Conservation (phyloP, 2,329 filamentous ascomycete genomes). For the Periconia macrospinosa region DNA sequence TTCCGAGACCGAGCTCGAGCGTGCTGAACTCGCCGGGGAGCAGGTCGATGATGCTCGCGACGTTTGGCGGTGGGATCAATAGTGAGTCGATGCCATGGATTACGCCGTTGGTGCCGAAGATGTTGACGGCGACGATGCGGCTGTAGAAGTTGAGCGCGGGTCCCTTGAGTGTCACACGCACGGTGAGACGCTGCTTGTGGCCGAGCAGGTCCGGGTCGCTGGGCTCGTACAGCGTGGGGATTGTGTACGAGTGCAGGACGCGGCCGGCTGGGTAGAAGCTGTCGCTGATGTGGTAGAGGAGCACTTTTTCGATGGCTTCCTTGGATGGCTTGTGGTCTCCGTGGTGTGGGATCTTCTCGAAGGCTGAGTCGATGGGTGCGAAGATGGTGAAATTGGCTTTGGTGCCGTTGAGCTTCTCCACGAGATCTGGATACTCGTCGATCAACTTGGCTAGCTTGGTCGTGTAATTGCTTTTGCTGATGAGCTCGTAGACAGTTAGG, state of each 20-base stretch:
- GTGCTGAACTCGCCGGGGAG: conserved; percentile 77
- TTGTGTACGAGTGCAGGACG: conserved; percentile 71
- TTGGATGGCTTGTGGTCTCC: conserved; percentile 63
- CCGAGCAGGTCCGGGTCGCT: conserved; percentile 60
- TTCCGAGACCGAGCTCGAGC: conserved; percentile 71
- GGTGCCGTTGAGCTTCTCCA: conserved; percentile 67
- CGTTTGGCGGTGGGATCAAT: conserved; percentile 73
- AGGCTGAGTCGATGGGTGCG: conserved; percentile 75
- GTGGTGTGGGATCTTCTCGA: conserved; percentile 64
- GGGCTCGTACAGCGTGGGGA: conserved; percentile 70
- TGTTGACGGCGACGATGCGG: conserved; percentile 69
- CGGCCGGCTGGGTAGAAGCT: conserved; percentile 67
- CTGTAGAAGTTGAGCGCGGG: conserved; percentile 77
- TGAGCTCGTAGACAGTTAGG: conserved; percentile 77
- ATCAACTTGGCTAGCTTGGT: conserved; percentile 77
- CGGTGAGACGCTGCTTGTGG: conserved; percentile 69
- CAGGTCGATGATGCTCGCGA: conserved; percentile 65
- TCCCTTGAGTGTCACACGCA: conserved; percentile 64
- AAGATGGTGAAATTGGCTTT: conserved; percentile 76
- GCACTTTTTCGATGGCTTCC: conserved; percentile 67
- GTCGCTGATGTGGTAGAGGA: conserved; percentile 75
- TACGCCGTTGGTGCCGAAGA: conserved; percentile 76
- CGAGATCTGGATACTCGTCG: conserved; percentile 70
- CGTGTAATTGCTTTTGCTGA: conserved; percentile 74
- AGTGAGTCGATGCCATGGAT: conserved; percentile 76